Percentiles rank a stretch among this genome's conserved stretches.
Conservation (phyloP, 306 rosid species). For the Quercus rubra region DNA sequence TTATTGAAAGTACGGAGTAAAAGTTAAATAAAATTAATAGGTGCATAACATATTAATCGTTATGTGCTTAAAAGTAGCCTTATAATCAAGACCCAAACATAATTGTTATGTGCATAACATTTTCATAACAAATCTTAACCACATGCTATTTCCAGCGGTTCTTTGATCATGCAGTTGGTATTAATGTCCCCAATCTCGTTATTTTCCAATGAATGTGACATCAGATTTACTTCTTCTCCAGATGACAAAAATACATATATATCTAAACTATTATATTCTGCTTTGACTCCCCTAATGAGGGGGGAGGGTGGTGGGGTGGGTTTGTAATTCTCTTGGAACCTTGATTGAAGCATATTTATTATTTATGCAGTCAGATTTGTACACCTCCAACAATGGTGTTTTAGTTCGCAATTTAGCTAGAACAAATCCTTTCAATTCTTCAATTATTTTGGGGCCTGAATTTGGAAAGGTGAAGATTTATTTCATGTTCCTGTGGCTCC, state of each 20-base stretch:
- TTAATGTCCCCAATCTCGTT: slow-evolving; percentile 51
- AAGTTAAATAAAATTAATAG: no score
- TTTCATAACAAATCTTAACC: no score
- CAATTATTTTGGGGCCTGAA: slow-evolving; percentile 62
- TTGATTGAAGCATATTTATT: neutral
- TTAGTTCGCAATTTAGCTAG: slow-evolving; percentile 53
- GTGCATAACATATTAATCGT: no score
- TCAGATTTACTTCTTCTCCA: slow-evolving; percentile 62
- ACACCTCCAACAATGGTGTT: slow-evolving; percentile 41
- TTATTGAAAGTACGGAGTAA: accelerated
- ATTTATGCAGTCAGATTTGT: slow-evolving; percentile 63
- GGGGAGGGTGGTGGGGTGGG: no score
- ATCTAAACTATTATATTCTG: neutral
- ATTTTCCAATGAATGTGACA: slow-evolving; percentile 49
- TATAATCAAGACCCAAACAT: no score
- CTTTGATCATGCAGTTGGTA: slow-evolving; percentile 51
- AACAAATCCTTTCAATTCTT: slow-evolving; percentile 52
- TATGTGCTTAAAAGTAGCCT: no score
- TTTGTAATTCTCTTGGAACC: neutral
- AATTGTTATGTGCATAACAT: no score
- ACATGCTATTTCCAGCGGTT: slow-evolving; percentile 6
- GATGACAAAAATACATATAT: slow-evolving; percentile 30
- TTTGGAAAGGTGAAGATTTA: slow-evolving; percentile 57
- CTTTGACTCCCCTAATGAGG: neutral
- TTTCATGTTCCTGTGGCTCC: neutral